Base-by-base conservation (phyloP, 1,284 basidiomycete species). In the Coniferiporia sulphurascens region DNA sequence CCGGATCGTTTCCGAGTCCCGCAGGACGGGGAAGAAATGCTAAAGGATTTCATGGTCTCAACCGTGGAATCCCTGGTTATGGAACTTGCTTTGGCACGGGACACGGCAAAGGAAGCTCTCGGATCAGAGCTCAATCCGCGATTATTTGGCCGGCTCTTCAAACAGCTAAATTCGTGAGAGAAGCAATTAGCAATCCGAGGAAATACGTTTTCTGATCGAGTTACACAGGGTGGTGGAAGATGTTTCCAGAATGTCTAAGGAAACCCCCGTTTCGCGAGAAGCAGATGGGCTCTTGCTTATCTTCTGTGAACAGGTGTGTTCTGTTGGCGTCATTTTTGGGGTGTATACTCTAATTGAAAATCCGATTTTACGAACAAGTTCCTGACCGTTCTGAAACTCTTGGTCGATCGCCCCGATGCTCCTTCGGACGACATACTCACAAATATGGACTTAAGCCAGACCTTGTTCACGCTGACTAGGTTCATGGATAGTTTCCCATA, bases 41-140 rank as follows among this genome's bases (percentile, higher is more conserved):
- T 91, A 13, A 78, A 81, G 22, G 73, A 73, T 44, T 94, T 93
- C 71, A 76, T 94, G 34, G 77, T 77, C 17, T 82, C 87, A 60
- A 78, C 91, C 38, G 86, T 91, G n/a, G 83, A 84, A 49, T 74
- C 89, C 50, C 74, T 95, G 38, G 74, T 89, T 12, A 76, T 79
- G 35, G 81, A 85, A 19, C 81, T 83, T 54, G 76, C 85, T 2
- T 78, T 84, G 52, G 82, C 88, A 34, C 82, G 91, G 15, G 89
- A 94, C 66, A 79, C 84, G 4, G 87, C 89, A 3, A 83, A 86
- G 67, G 91, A 93, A 62, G 91, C 92, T 0, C 72, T 95, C 7
- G 91, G 93, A 3, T 77, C 78, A 7, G 93, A 95, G 68, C 74
- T 94, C 32, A 87, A 85, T 63, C 85, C 86, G 19, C 78, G 81